phyloP scores from a whole-genome alignment of 805 yeast genomes.

The Clavispora fructus region DNA sequence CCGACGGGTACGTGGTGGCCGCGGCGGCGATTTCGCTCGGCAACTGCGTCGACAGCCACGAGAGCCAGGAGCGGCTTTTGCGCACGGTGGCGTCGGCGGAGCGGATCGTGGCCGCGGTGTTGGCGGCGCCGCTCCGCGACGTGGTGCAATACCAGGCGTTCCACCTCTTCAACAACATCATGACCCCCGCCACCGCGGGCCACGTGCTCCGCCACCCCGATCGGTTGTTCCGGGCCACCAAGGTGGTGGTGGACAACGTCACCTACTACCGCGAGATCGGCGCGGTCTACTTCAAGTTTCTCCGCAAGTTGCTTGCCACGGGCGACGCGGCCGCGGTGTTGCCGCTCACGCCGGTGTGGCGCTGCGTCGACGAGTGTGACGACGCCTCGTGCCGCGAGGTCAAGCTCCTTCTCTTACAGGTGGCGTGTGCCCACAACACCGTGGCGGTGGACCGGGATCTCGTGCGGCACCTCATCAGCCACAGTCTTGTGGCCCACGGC shows the following conservation, averaged over 20 bases:
- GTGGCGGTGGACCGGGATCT: neutral
- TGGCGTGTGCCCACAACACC: neutral
- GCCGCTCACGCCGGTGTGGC: slow-evolving; percentile 7
- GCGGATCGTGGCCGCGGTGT: slow-evolving; percentile 15
- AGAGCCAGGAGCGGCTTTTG: slow-evolving; percentile 11
- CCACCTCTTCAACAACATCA: slow-evolving; percentile 29
- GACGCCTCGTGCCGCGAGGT: slow-evolving; percentile 14
- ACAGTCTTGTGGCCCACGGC: neutral
- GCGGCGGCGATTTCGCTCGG: slow-evolving; percentile 32
- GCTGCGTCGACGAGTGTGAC: neutral
- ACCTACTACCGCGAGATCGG: slow-evolving; percentile 31
- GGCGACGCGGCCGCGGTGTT: slow-evolving; percentile 5
- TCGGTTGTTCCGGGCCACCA: slow-evolving; percentile 16
- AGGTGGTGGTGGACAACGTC: slow-evolving; percentile 28
- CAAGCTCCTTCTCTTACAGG: slow-evolving; percentile 19
- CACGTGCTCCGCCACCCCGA: slow-evolving; percentile 4
- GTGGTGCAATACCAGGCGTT: slow-evolving; percentile 33
- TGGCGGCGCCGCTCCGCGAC: slow-evolving; percentile 22
- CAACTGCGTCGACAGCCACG: slow-evolving; percentile 24
- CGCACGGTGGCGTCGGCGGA: slow-evolving; percentile 5
- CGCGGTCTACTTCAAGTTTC: slow-evolving; percentile 22
- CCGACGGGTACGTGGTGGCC: slow-evolving; percentile 22
- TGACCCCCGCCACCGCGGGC: slow-evolving; percentile 14
- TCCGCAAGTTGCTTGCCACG: slow-evolving; percentile 21
- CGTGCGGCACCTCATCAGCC: slow-evolving; percentile 1